Base-by-base conservation (phyloP, 495 filamentous ascomycete species). In the Penicillium chermesinum region DNA sequence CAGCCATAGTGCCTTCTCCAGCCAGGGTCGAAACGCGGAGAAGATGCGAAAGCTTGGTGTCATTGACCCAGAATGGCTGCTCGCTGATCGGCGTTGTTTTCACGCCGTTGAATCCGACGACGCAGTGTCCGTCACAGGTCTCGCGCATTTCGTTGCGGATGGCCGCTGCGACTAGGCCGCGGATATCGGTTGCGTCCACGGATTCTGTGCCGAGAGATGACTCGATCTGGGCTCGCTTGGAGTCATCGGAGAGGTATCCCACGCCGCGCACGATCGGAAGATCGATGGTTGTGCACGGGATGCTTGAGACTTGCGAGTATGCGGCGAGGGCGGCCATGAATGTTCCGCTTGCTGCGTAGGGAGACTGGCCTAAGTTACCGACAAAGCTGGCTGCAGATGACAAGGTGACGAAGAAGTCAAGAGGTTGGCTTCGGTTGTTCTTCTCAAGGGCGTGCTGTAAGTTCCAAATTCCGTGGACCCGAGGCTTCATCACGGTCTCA, bases 391-490 rank as follows among this genome's bases (percentile, higher is more conserved):
- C 58, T 1, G 66, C 57, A 4, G 71, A 75, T 2, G 71, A 74
- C 3, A 74, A 62, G 16, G 72, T 66, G 38, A 75, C 49, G 53
- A 81, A 80, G 66, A 81, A 82, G 43, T 79, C 76, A 3, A 78
- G 54, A 2, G 52, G 48, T 12, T 35, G 19, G 1, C 38, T 39
- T 7, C 60, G 50, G 13, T 45, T 50, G 7, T 35, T 13, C 8
- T 42, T 27, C 18, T 52, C 46, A 9, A 85, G 66, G 3, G 67
- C 57, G 25, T 73, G 62, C 58, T 86, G 82, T 40, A 86, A 64
- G 57, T 84, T 78, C 67, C 63, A 71, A 2, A 75, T 66, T 13
- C 78, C 78, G 4, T 70, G 48, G 2, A 75, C 68, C 56, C 77
- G 72, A 22, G 75, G 72, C n/a, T 49, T 54, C 4, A 73, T 63